A percentile compares a stretch with the other conserved stretches of the same genome.
phyloP scores from a whole-genome alignment of 306 rosid species.

The Lupinus albus region DNA sequence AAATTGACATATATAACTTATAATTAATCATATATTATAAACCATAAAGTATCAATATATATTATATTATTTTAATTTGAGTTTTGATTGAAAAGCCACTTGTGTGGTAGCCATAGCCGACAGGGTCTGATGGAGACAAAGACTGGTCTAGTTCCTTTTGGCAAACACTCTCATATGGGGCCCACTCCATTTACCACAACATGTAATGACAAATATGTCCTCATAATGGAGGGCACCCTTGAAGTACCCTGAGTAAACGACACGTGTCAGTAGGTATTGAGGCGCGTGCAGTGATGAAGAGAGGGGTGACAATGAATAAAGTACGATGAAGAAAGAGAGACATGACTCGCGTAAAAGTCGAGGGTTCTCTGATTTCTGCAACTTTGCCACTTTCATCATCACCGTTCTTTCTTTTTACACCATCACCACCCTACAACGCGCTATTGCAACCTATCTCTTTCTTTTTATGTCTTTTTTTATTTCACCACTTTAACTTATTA shows the following conservation, averaged over 20 bases:
- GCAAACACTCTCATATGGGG: slow-evolving; percentile 57
- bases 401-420: neutral
- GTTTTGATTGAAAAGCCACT: slow-evolving; percentile 38
- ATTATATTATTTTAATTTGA: slow-evolving; percentile 34
- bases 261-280: slow-evolving; percentile 37
- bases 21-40: no score
- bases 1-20: no score
- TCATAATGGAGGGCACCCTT: neutral
- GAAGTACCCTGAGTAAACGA: neutral
- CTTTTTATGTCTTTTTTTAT: no score
- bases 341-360: slow-evolving; percentile 56
- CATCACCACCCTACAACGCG: neutral
- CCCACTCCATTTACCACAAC: slow-evolving; percentile 7
- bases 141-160: slow-evolving; percentile 93
- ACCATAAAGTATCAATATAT: no score
- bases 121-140: slow-evolving; percentile 58
- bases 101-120: slow-evolving; percentile 50
- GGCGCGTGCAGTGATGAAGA: slow-evolving; percentile 50
- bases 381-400: slow-evolving; percentile 19
- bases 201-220: slow-evolving; percentile 23
- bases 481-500: no score
- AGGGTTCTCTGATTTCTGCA: slow-evolving; percentile 50
- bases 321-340: slow-evolving; percentile 71
- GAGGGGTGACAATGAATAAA: slow-evolving; percentile 59
- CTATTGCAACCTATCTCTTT: no score